Evolutionary conservation across 257 asterid genomes (phyloP), one percentile per base, ranked within the genome.

Genomic region (Ophiorrhiza pumila): DNA sequence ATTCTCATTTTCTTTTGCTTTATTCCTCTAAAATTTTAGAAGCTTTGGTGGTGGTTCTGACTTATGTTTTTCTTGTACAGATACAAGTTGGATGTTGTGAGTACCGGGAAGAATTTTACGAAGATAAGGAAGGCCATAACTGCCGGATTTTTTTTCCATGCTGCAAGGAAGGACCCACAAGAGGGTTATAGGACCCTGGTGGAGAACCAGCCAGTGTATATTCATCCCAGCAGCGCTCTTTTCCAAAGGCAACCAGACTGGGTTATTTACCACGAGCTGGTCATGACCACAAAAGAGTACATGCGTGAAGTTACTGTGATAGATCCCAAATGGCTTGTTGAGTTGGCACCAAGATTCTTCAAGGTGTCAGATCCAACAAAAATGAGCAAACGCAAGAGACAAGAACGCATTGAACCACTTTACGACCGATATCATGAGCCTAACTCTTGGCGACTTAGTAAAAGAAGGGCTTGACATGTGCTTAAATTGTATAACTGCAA

Each of bases 381-480:
- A 75, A 87, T 93, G 91, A 91, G 97, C 91, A 93, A 91, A 84
- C 96, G 97, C 59, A 93, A 93, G 91, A 89, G 98, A 77, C 97
- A 91, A 78, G 98, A 93, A 77, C 92, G 97, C 8, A 86, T 93
- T 81, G 97, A 91, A 71, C 98, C 98, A 32, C 96, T 91, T 34
- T 91, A 91, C 53, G 97, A 93, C 77, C 82, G 97, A 86, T 91
- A 93, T 72, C 93, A 91, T 1, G 98, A 93, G 74, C 98, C 97
- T 25, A 93, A 93, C 76, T 89, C 97, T 15, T 93, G 98, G 98
- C 93, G 97, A 73, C 83, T 93, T 73, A 93, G 97, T 89, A 93
- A 88, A 82, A 83, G 98, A 81, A 93, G 96, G 63, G 98, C 97
- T 61, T 90, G 81, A 77, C 35, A 4, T 23, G 27, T 67, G 31